Base-by-base conservation (phyloP, 2,329 filamentous ascomycete species). In the Fusarium praegraminearum region DNA sequence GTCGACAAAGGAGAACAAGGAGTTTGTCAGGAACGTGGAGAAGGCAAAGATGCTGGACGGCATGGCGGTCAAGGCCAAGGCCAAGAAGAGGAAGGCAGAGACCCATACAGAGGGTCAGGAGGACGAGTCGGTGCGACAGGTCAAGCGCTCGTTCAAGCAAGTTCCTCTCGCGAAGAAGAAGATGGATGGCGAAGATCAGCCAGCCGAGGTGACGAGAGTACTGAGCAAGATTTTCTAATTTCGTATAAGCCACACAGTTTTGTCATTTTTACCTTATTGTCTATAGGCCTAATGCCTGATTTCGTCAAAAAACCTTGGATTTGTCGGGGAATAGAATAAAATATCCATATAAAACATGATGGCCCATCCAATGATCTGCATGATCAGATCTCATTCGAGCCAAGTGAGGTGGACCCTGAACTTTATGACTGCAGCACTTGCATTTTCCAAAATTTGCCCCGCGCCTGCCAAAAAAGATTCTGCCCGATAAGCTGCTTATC, bases 1-100 rank as follows among this genome's bases (percentile, higher is more conserved):
- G 83, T 88, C 90, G 47, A 90, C 89, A 62, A 89, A 87, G 79
- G 93, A 96, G 84, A 94, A 95, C 79, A 93, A 91, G 84, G 87
- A 89, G 70, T 96, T 95, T 78, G 86, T 94, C 62, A 84, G 88
- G 72, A 94, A 95, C 76, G 86, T 96, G 60, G 92, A 96, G 83
- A 88, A 85, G 76, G 90, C 89, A 52, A 95, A 94, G 87, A 91
- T 93, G 85, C 78, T 93, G 70, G 89, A 93, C 52, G 89, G 89
- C 12, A 94, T 94, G 79, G 88, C 90, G 76, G 83, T 89, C 77
- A 84, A 82, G 72, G 84, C 83, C 54, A 83, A 76, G 77, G 78
- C 71, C 65, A 80, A 79, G 75, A 82, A 81, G 79, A 79, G 66
- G 75, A 77, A 62, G 79, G 74, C 71, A 13, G 76, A 68, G 7